Evolutionary conservation across 331 rosid genomes (phyloP).

Genomic region (Cydonia oblonga): DNA sequence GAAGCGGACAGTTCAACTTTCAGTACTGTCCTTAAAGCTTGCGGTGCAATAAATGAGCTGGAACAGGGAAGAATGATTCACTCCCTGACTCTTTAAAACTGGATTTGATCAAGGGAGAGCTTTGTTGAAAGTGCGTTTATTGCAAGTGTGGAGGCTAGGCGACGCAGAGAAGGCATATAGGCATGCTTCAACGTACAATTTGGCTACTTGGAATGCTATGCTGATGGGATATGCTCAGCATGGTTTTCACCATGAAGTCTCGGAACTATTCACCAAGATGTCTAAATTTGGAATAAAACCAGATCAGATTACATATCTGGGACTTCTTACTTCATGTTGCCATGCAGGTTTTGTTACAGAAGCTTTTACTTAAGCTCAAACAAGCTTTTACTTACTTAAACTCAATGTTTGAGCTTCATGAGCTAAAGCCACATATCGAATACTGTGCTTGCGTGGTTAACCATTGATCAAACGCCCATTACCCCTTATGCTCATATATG

Average conservation of each 20-base stretch:
- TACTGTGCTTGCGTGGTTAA: constrained; percentile 2
- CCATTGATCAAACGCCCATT: constrained; percentile 1
- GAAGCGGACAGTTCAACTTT: neutral
- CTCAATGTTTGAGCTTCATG: neutral
- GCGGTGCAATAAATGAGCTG: neutral
- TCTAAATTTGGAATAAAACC: neutral
- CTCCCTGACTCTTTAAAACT: neutral
- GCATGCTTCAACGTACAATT: neutral
- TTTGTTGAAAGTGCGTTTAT: constrained; percentile 12
- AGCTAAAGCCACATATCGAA: neutral
- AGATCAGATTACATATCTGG: neutral
- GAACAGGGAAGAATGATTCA: neutral
- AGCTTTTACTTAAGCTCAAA: neutral
- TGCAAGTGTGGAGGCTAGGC: constrained; percentile 6
- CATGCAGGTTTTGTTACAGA: constrained; percentile 4
- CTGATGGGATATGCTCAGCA: constrained; percentile 7
- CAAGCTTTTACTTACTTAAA: neutral
- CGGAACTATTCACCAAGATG: neutral
- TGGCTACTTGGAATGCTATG: constrained; percentile 16
- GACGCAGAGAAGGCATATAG: constrained; percentile 3
- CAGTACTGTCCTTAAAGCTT: constrained; percentile 8
- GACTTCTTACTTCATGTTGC: constrained; percentile 4
- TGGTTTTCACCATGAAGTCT: neutral
- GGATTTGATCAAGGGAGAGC: neutral
- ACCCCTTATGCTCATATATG: constrained; percentile 5